A percentile compares a stretch with the other conserved stretches of the same genome.
These are phyloP conservation scores for Chaetomiaceae sp. DNA, from an alignment of 2,329 filamentous ascomycete genomes.

Conservation along the genomic window DNA sequence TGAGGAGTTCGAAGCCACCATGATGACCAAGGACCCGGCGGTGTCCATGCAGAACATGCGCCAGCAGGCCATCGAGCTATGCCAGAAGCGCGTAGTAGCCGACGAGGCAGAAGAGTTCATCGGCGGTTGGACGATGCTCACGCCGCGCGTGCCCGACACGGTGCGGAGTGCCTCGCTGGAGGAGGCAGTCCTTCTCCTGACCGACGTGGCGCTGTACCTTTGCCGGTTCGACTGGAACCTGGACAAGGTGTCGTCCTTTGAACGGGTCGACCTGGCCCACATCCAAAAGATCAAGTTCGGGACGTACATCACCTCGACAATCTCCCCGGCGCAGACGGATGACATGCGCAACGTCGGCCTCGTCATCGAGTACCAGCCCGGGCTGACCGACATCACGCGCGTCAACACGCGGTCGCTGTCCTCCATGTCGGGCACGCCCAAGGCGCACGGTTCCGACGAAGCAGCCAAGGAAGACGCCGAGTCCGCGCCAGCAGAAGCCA, in stretches of 20 bases:
- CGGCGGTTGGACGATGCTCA: constrained; percentile 83
- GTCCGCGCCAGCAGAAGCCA: no score
- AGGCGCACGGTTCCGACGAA: constrained; percentile 22
- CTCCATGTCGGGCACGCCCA: constrained; percentile 40
- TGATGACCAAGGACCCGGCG: constrained; percentile 89
- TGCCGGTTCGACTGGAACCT: constrained; percentile 93
- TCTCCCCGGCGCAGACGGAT: constrained; percentile 73
- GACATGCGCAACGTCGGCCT: constrained; percentile 79
- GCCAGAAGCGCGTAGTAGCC: constrained; percentile 78
- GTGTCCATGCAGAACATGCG: constrained; percentile 80
- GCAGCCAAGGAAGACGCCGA: constrained; percentile 17
- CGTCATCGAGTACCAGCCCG: constrained; percentile 70
- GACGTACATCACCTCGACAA: constrained; percentile 84
- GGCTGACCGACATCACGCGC: constrained; percentile 65
- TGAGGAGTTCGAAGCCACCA: constrained; percentile 87
- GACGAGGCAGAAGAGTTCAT: constrained; percentile 81
- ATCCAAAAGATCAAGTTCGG: constrained; percentile 71
- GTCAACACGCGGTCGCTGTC: constrained; percentile 83
- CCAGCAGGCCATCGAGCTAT: constrained; percentile 85
- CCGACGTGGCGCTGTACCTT: constrained; percentile 78
- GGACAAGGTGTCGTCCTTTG: constrained; percentile 90
- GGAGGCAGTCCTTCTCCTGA: constrained; percentile 83
- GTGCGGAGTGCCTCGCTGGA: constrained; percentile 71
- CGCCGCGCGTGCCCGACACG: constrained; percentile 67
- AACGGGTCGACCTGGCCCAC: constrained; percentile 73